Base-by-base conservation (phyloP, 148 eudicot genomes). In the Vaccinium macrocarpon region DNA sequence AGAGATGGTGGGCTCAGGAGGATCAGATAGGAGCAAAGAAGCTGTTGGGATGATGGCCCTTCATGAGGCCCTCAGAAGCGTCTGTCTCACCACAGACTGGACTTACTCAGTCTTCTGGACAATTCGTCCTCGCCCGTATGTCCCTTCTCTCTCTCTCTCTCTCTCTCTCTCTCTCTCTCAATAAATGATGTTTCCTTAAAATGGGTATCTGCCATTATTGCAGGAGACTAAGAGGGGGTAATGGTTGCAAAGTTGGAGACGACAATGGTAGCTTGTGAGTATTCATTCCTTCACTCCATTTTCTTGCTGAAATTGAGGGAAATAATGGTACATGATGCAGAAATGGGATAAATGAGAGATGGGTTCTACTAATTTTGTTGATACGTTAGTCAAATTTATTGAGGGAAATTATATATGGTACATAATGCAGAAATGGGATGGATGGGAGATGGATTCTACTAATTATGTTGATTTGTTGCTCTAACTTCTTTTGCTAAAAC, bases 91-190 rank as follows among this genome's bases (percentile, higher is more conserved):
- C 90, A 88, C 98, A 19, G 98, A 95, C 85, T 95, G 98, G 98
- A 93, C 95, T 93, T 95, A 95, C 91, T 95, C 98, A 68, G 98
- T 95, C 86, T 95, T 95, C 95, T 95, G 98, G 98, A 95, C 98
- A 82, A 95, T 94, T 75, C 93, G 98, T 21, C 98, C 98, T 82
- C 94, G 98, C 89, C 98, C 98, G 98, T 95, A 84, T 27, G 48
- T 70, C 75, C 84, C 48, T 59, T 35, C 73, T 71, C 38, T n/a
- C 38, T 50, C 84, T 57, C 70, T 82, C 77, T 55, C 52, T 61
- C 74, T n/a, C 35, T 32, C 35, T 32, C 35, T 32, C 35, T 32
- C 35, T 73, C 66, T 64, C 71, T 64, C 71, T 25, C 27, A 19
- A 27, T 42, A 3, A 86, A 48, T 46, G 57, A 70, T 48, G 68